Conservation (phyloP, 1,284 basidiomycete species). For the Abortiporus biennis region DNA sequence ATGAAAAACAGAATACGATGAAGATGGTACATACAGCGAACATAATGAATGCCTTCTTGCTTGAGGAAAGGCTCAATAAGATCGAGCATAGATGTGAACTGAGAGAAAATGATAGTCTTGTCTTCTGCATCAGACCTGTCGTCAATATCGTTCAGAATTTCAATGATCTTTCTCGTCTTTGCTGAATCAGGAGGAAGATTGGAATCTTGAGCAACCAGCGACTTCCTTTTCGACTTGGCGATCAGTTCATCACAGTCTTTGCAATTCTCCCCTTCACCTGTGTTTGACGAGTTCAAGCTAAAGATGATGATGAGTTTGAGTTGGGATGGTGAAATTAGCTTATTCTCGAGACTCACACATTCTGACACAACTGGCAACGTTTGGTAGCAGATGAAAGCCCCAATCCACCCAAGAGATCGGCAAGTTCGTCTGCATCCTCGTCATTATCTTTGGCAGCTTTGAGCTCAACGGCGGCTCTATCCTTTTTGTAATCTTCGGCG, state of each 20-base stretch:
- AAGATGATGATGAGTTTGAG: conserved; percentile 6
- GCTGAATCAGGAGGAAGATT: conserved; percentile 63
- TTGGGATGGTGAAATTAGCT: too few species aligned
- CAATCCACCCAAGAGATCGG: conserved; percentile 67
- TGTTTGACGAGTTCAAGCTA: conserved; percentile 35
- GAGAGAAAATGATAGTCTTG: conserved; percentile 89
- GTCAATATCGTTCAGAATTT: conserved; percentile 66
- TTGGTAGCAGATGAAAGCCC: conserved; percentile 54
- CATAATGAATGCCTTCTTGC: conserved; percentile 61
- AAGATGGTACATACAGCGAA: conserved; percentile 56
- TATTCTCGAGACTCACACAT: conserved; percentile 58
- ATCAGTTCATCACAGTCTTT: conserved; percentile 52
- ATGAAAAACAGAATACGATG: conserved; percentile 1
- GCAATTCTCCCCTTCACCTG: conserved; percentile 45
- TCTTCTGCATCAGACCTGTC: conserved; percentile 56
- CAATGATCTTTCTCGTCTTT: conserved; percentile 84
- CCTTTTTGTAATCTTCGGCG: conserved; percentile 65
- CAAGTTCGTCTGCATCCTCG: conserved; percentile 69
- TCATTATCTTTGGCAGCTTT: conserved; percentile 45
- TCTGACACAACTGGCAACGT: conserved; percentile 69
- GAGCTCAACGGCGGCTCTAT: conserved; percentile 70
- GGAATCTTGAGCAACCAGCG: conserved; percentile 16
- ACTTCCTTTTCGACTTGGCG: conserved; percentile 28
- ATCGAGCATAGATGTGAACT: conserved; percentile 90
- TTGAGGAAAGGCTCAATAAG: conserved; percentile 80